Percentiles rank a stretch among this genome's conserved stretches.
These are phyloP conservation scores for Rostrohypoxylon terebratum DNA, from an alignment of 495 filamentous ascomycete genomes.

Conservation along the genomic window DNA sequence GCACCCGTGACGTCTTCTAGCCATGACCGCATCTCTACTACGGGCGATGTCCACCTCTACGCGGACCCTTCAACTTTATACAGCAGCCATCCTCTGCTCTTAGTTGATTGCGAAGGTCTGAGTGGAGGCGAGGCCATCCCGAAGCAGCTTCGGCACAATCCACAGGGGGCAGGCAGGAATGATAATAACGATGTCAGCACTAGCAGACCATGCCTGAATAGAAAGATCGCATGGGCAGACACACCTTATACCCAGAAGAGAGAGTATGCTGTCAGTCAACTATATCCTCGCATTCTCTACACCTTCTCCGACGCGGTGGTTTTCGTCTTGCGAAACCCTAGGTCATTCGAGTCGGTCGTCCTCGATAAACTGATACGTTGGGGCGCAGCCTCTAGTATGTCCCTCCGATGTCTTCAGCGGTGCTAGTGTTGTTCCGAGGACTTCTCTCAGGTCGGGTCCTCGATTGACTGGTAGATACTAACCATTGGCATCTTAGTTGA, in stretches of 20 bases:
- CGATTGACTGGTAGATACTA: background rate
- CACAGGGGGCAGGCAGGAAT: conserved; percentile 28
- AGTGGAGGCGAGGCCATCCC: conserved; percentile 63
- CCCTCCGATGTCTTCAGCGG: background rate
- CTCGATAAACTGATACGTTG: conserved; percentile 58
- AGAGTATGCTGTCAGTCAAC: conserved; percentile 56
- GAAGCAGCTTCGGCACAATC: conserved; percentile 50
- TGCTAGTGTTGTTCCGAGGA: background rate
- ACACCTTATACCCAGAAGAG: conserved; percentile 55
- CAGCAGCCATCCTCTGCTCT: conserved; percentile 60
- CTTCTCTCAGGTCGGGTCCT: background rate
- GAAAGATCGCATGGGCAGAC: conserved; percentile 58
- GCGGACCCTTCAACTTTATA: conserved; percentile 65
- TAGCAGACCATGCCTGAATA: conserved; percentile 31
- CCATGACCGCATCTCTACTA: conserved; percentile 65
- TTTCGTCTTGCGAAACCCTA: conserved; percentile 62
- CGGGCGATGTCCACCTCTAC: conserved; percentile 74
- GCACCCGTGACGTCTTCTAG: conserved; percentile 52
- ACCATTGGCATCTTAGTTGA: conserved; percentile 50
- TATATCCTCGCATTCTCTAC: conserved; percentile 68
- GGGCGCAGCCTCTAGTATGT: conserved; percentile 51
- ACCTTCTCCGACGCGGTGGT: conserved; percentile 67
- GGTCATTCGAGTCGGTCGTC: conserved; percentile 54
- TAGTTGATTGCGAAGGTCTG: conserved; percentile 69
- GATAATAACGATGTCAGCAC: conserved; percentile 16